These are phyloP conservation scores for Stipa capillata DNA, from an alignment of 176 grass and related monocot species.

Conservation along the genomic window DNA sequence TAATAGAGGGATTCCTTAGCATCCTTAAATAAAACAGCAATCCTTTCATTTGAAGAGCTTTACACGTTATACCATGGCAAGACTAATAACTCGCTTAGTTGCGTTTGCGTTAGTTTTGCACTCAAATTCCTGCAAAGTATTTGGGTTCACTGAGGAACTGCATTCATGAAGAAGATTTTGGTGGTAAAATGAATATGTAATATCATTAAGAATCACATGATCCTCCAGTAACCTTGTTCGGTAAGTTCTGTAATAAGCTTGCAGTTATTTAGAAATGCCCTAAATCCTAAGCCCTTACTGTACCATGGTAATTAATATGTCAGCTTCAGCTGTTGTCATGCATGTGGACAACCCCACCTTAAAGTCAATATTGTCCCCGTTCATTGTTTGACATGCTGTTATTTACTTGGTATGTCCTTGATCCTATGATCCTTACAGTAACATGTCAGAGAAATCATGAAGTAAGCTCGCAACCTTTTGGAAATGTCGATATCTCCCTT, in stretches of 20 bases:
- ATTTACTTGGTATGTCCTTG: background rate
- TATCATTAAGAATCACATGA: background rate
- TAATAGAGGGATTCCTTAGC: background rate
- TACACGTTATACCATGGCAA: background rate
- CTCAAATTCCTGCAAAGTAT: background rate
- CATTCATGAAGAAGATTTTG: background rate
- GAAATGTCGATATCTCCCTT: background rate
- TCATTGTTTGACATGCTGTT: background rate
- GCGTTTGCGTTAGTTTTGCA: background rate
- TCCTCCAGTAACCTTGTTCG: background rate
- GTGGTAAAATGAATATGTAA: background rate
- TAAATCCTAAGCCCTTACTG: background rate
- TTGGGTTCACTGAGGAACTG: background rate
- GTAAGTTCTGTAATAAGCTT: background rate
- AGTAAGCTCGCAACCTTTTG: background rate
- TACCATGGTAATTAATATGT: background rate
- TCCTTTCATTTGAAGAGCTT: background rate
- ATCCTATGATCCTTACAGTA: background rate
- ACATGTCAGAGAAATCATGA: background rate
- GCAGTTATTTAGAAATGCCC: background rate
- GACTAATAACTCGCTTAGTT: background rate
- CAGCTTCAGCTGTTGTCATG: background rate
- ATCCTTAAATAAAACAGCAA: background rate
- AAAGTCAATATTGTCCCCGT: background rate
- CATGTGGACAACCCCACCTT: background rate